Base-by-base conservation (phyloP, 2,329 filamentous ascomycete species). In the Colletotrichum sp. region DNA sequence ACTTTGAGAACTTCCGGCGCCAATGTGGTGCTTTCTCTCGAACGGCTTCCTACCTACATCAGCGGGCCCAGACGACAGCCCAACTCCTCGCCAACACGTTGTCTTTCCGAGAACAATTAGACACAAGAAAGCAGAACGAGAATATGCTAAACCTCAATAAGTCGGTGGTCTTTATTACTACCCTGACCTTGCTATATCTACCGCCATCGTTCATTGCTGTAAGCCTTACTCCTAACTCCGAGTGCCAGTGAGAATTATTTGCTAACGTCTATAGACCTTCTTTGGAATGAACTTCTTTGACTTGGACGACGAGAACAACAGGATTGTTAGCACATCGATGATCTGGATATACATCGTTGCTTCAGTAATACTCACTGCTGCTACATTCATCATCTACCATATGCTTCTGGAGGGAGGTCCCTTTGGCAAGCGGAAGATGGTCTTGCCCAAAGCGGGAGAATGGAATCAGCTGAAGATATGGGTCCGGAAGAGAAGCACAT, bases 271-370 rank as follows among this genome's bases (percentile, higher is more conserved):
- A 24, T 16, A 83, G 83, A 83, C 84, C 2, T 81, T 86, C 60
- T 84, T 86, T 69, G 84, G 84, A 3, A 86, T 85, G 84, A 85
- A 85, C 77, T 83, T 86, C 66, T 86, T 85, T 62, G 80, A 80
- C 26, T 78, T 84, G 75, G 81, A 85, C 38, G 32, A 79, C 13
- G 68, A 80, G 2, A 82, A 78, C 8, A 77, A 77, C 15, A 70
- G 78, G 6, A 80, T 85, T 13, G 75, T 83, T n/a, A 79, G 79
- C 6, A 83, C 83, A 5, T 78, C 81, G 10, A 83, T 83, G 78
- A 80, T 86, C 26, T 86, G 84, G 84, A 86, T 86, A 70, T 86
- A 82, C 48, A 56, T 85, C 9, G 36, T 83, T 5, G 78, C 78
- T 30, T 79, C 85, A 0, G 76, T 79, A 7, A 55, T 79, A 3